phyloP scores from a whole-genome alignment of 495 filamentous ascomycete genomes.

The Hypoxylon fuscum region DNA sequence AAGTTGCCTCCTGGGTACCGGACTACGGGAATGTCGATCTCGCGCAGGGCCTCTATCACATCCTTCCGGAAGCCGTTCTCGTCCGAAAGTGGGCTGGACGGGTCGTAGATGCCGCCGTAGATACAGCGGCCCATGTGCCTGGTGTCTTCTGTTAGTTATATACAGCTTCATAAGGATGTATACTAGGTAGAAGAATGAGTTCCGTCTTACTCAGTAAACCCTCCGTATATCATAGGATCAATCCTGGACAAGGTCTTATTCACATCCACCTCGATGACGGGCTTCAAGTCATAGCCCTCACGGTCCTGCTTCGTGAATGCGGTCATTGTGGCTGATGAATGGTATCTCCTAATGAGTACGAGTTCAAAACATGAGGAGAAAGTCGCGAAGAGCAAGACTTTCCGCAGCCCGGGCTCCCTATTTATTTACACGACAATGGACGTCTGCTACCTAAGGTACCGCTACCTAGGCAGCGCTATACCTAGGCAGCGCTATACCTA shows the following conservation, averaged over 20 bases:
- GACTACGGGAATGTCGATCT: constrained; percentile 76
- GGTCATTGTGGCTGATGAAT: constrained; percentile 59
- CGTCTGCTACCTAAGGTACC: neutral
- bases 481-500: too few species aligned
- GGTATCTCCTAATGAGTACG: neutral
- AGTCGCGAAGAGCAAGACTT: constrained; percentile 1
- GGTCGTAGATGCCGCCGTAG: constrained; percentile 86
- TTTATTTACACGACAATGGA: constrained; percentile 12
- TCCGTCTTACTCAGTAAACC: constrained; percentile 73
- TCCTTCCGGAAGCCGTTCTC: constrained; percentile 78
- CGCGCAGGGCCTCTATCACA: constrained; percentile 73
- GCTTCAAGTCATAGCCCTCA: constrained; percentile 62
- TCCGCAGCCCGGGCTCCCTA: constrained; percentile 3
- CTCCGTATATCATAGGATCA: constrained; percentile 76
- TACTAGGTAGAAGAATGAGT: neutral
- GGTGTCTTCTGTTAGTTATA: neutral
- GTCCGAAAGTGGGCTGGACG: constrained; percentile 73
- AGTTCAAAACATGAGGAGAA: neutral
- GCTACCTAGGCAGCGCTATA: too few species aligned
- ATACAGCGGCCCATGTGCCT: constrained; percentile 87
- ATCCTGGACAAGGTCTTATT: constrained; percentile 71
- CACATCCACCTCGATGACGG: constrained; percentile 69
- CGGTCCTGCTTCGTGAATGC: constrained; percentile 74
- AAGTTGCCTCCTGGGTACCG: constrained; percentile 86
- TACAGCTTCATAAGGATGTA: neutral